Evolutionary conservation across 1,284 basidiomycete genomes (phyloP).

Genomic region (Coniferiporia weirii): DNA sequence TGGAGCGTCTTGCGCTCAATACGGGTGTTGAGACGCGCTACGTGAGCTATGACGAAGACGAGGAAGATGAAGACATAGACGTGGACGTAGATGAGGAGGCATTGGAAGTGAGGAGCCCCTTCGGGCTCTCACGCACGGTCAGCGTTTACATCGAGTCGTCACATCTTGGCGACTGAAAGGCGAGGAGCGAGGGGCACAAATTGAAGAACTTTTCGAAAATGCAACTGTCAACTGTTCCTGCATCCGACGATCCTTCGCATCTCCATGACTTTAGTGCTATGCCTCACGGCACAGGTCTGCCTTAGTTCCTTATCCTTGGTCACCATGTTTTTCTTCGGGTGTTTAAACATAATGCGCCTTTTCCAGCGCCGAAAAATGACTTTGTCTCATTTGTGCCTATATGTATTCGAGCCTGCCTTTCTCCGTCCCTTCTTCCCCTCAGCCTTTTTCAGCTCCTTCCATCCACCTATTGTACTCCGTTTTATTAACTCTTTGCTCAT

Average conservation of each 20-base stretch:
- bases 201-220: neutral
- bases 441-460: neutral
- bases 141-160: neutral
- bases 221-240: neutral
- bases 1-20: neutral
- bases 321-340: neutral
- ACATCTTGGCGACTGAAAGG: neutral
- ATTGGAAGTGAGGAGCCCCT: neutral
- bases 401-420: neutral
- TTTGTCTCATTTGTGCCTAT: neutral
- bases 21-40: neutral
- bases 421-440: neutral
- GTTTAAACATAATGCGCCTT: neutral
- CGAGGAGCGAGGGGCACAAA: neutral
- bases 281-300: neutral
- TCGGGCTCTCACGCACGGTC: neutral
- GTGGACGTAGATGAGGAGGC: neutral
- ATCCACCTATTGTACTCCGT: neutral
- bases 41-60: neutral
- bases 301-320: neutral
- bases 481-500: neutral
- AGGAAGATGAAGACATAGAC: neutral
- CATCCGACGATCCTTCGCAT: neutral
- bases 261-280: neutral
- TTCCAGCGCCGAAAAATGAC: neutral